Conservation (phyloP, 163 green algal species). For the Dunaliella salina region DNA sequence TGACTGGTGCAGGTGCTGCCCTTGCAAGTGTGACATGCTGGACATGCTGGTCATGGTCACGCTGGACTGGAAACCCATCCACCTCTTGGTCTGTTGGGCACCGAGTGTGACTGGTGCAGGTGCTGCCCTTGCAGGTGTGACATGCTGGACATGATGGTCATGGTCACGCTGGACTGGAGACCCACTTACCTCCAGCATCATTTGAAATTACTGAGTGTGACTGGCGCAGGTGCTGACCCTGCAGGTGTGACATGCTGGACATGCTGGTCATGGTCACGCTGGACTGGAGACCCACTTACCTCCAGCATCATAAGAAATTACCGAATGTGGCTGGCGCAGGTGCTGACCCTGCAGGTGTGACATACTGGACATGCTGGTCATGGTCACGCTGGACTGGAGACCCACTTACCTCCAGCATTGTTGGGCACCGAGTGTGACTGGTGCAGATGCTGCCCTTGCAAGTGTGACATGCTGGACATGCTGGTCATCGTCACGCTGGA, state of each 20-base stretch:
- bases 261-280: neutral
- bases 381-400: neutral
- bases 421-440: neutral
- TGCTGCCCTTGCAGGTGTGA: neutral
- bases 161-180: neutral
- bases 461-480: neutral
- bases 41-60: neutral
- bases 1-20: neutral
- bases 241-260: neutral
- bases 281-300: neutral
- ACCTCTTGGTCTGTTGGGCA: neutral
- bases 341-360: neutral
- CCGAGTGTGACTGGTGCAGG: neutral
- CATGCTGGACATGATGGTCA: neutral
- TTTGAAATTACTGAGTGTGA: too few relatives aligned
- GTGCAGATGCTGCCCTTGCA: neutral
- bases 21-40: neutral
- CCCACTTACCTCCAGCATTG: neutral
- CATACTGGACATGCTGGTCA: neutral
- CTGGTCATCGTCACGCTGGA: neutral
- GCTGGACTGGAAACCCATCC: neutral
- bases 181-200: too few relatives aligned
- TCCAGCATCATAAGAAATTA: neutral
- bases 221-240: neutral
- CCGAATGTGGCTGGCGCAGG: neutral